Evolutionary conservation across 1,284 basidiomycete species (phyloP).

Genomic region (Cryptococcus neoformans): DNA sequence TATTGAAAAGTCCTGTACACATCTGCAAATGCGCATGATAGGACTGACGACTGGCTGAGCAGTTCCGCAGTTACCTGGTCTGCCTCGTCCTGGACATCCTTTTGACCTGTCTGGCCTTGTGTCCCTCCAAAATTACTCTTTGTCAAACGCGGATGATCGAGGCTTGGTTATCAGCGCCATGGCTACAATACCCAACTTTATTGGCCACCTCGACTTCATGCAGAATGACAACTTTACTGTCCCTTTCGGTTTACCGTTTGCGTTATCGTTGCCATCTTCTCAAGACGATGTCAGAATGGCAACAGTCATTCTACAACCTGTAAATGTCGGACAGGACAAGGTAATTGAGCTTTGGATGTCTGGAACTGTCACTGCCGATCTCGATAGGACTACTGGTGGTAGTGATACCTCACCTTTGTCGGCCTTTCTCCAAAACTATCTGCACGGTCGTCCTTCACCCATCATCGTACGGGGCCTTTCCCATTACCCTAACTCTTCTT

Average conservation of each 20-base stretch:
- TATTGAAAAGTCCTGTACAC: background rate
- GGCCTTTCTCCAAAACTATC: slow-evolving; percentile 37
- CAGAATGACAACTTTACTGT: slow-evolving; percentile 24
- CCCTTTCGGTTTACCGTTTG: slow-evolving; percentile 41
- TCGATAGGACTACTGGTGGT: background rate
- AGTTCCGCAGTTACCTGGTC: slow-evolving; percentile 43
- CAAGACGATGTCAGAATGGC: slow-evolving; percentile 30
- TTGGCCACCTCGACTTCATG: slow-evolving; percentile 24
- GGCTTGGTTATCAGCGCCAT: slow-evolving; percentile 30
- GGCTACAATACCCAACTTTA: slow-evolving; percentile 33
- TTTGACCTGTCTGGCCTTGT: slow-evolving; percentile 41
- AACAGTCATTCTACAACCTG: slow-evolving; percentile 35
- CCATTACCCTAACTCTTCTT: slow-evolving; percentile 7
- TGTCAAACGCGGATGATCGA: slow-evolving; percentile 10
- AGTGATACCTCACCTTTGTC: slow-evolving; percentile 25
- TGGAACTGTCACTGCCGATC: slow-evolving; percentile 31
- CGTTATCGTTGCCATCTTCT: slow-evolving; percentile 28
- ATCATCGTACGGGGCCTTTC: slow-evolving; percentile 40
- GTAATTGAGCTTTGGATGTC: slow-evolving; percentile 28
- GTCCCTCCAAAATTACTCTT: slow-evolving; percentile 33
- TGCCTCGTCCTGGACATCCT: slow-evolving; percentile 36
- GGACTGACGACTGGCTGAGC: slow-evolving; percentile 4
- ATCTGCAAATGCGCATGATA: background rate
- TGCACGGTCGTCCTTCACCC: slow-evolving; percentile 36
- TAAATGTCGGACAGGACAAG: slow-evolving; percentile 13